Base-by-base conservation (phyloP, 352 stramenopile genomes). In the Phytophthora fragariaefolia region DNA sequence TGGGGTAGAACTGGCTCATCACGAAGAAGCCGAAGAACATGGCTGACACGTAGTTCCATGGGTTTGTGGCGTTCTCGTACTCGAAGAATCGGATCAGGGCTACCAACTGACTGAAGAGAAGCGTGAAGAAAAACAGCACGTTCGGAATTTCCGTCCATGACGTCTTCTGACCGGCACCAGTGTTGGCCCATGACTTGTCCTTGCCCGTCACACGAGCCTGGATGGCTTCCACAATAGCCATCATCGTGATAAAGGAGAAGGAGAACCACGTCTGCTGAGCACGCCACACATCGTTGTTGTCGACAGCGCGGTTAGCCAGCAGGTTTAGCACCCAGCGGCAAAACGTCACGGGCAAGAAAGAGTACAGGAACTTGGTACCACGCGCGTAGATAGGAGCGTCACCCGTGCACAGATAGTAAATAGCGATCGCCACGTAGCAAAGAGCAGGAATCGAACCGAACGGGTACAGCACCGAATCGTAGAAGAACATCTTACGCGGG, bases 181-280 rank as follows among this genome's bases (percentile, higher is more conserved):
- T 96, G 79, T 96, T 96, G 5, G 87, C 85, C 89, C 89, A 96
- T 63, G 82, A 91, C 53, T 87, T 90, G 51, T 95, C 88, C 75
- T 95, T 93, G 62, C 85, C 89, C 58, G 85, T 95, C 40, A 95
- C 8, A 61, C 84, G 84, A 55, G 82, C 79, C 71, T 93, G 84
- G 18, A 95, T 32, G 5, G 89, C 87, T 66, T 96, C 89, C 20
- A 88, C 51, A 45, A 96, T 95, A n/a, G 87, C 89, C 60, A 95
- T 71, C 80, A 92, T 73, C 73, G 85, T 95, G 40, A 95, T 93
- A 68, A 96, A 96, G 66, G 89, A 82, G 79, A 95, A 96, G 46
- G 89, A 95, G 59, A 96, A 96, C 87, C 89, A 96, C 32, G 87
- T 95, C 77, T 96, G 87, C 80, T 96, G 89, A 0, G 85, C 82